A percentile compares a stretch with the other conserved stretches of the same genome.
phyloP scores from a whole-genome alignment of 257 asterid genomes.

The Vinca minor region DNA sequence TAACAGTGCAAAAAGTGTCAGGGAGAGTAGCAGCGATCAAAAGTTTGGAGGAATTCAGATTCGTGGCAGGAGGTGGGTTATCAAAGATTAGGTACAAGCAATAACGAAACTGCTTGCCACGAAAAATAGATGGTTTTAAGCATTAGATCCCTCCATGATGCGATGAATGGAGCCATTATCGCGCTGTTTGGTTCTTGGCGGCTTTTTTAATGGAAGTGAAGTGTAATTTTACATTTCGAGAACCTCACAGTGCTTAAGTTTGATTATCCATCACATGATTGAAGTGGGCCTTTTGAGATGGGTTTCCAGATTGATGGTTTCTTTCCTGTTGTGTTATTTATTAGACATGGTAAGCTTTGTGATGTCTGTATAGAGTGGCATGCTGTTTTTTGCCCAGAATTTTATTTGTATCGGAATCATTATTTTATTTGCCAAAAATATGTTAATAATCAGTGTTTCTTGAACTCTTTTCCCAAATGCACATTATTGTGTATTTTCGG shows the following conservation, averaged over 20 bases:
- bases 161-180: neutral
- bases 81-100: constrained; percentile 64
- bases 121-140: neutral
- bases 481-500: neutral
- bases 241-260: neutral
- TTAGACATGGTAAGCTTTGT: neutral
- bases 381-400: neutral
- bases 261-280: neutral
- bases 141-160: neutral
- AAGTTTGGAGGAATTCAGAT: constrained; percentile 52
- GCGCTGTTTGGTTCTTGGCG: constrained; percentile 7
- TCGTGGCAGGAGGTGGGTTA: constrained; percentile 79
- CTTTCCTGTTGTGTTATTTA: neutral
- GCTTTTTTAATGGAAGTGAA: constrained; percentile 11
- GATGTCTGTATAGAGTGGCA: constrained; percentile 9
- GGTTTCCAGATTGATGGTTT: neutral
- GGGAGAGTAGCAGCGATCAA: constrained; percentile 64
- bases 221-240: constrained; percentile 1
- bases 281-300: neutral
- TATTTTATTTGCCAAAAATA: neutral
- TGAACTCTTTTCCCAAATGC: neutral
- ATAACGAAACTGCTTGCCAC: too few relatives aligned
- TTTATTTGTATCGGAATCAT: constrained; percentile 7
- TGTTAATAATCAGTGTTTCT: too few relatives aligned
- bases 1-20: constrained; percentile 84